phyloP scores from a whole-genome alignment of 495 filamentous ascomycete species.

The Copromyces sp. region DNA sequence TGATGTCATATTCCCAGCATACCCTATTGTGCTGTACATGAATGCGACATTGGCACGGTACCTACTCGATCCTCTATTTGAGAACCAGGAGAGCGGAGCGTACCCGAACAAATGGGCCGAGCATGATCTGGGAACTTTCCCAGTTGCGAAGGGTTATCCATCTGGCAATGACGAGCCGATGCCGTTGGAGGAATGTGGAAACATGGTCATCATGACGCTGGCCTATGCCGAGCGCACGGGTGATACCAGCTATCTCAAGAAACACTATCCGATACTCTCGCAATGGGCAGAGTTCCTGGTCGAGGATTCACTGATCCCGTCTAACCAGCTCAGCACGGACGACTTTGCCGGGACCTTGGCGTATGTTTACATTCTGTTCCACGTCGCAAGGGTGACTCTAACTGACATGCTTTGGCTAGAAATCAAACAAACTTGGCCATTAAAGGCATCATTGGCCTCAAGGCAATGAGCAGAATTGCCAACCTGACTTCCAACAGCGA shows the following conservation, averaged over 20 bases:
- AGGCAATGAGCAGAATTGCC: conserved; percentile 77
- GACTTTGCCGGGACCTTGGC: conserved; percentile 83
- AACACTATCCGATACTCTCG: conserved; percentile 64
- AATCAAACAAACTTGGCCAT: conserved; percentile 90
- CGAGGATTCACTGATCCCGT: conserved; percentile 68
- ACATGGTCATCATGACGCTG: conserved; percentile 88
- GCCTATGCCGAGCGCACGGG: conserved; percentile 40
- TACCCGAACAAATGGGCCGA: conserved; percentile 82
- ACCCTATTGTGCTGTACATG: conserved; percentile 81
- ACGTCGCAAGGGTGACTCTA: not conserved
- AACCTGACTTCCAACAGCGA: conserved; percentile 47
- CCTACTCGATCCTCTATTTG: conserved; percentile 75
- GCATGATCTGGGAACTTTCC: conserved; percentile 89
- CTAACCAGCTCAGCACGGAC: conserved; percentile 82
- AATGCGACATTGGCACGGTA: conserved; percentile 79
- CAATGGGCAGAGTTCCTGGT: conserved; percentile 85
- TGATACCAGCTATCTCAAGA: conserved; percentile 31
- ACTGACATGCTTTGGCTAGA: conserved; percentile 12
- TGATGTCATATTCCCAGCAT: conserved; percentile 90
- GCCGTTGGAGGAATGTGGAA: conserved; percentile 92
- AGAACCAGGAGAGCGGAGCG: conserved; percentile 82
- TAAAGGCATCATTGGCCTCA: conserved; percentile 91
- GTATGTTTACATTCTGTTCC: conserved; percentile 7
- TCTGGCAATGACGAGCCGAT: conserved; percentile 81
- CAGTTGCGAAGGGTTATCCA: conserved; percentile 80